Evolutionary conservation across 495 filamentous ascomycete genomes (phyloP).

Genomic region (Penicillium daleae): DNA sequence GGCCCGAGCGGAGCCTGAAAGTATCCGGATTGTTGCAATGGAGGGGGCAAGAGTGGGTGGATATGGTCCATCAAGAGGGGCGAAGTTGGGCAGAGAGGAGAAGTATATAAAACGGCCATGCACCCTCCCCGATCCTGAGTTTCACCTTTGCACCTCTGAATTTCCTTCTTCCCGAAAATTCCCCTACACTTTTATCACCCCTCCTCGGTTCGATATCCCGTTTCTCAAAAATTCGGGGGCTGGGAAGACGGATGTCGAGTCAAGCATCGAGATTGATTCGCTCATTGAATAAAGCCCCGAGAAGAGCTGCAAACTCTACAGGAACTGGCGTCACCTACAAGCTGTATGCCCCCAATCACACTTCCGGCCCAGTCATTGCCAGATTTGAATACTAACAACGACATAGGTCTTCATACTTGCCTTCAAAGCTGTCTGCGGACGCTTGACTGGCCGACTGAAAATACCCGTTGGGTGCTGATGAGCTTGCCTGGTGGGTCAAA

Average conservation of each 20-base stretch:
- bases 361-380: neutral
- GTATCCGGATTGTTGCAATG: constrained; percentile 11
- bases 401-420: constrained; percentile 5
- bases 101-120: constrained; percentile 27
- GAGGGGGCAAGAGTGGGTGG: constrained; percentile 10
- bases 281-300: constrained; percentile 11
- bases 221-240: constrained; percentile 40
- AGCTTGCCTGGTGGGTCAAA: neutral
- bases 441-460: neutral
- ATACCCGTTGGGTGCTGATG: neutral
- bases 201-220: constrained; percentile 7
- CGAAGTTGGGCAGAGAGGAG: constrained; percentile 20
- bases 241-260: constrained; percentile 35
- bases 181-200: constrained; percentile 7
- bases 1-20: constrained; percentile 20
- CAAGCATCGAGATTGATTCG: constrained; percentile 27
- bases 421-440: neutral
- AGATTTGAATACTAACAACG: constrained; percentile 7
- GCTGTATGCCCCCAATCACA: constrained; percentile 3
- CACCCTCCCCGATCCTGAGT: constrained; percentile 19
- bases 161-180: constrained; percentile 11
- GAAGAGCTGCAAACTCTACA: constrained; percentile 25
- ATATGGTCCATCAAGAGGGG: constrained; percentile 2
- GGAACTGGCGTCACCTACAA: constrained; percentile 27
- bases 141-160: constrained; percentile 9